phyloP scores from a whole-genome alignment of 805 yeast species.

The Saccharomyces kudriavzevii region DNA sequence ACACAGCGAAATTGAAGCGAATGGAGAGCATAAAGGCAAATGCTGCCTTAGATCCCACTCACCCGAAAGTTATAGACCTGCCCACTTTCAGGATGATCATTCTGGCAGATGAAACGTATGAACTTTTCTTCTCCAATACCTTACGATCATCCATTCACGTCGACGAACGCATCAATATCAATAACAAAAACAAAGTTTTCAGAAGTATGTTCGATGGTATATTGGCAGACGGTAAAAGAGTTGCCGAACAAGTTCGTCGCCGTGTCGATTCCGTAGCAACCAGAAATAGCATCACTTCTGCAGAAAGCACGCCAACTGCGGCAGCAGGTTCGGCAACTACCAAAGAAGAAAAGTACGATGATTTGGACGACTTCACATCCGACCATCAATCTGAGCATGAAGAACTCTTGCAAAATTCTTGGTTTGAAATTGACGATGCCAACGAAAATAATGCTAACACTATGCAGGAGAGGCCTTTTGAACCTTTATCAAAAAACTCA shows the following conservation, averaged over 20 bases:
- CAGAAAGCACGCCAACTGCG: conserved; percentile 6
- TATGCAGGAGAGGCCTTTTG: conserved; percentile 13
- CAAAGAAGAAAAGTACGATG: conserved; percentile 20
- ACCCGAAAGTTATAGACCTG: conserved; percentile 64
- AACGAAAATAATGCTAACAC: conserved; percentile 8
- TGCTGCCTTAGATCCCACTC: conserved; percentile 72
- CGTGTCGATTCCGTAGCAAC: conserved; percentile 71
- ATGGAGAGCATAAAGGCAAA: conserved; percentile 47
- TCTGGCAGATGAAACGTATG: conserved; percentile 88
- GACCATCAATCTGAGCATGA: conserved; percentile 26
- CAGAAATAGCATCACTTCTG: conserved; percentile 16
- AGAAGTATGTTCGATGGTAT: conserved; percentile 87
- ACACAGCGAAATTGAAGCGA: conserved; percentile 18
- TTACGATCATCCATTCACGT: conserved; percentile 62
- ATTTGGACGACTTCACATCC: conserved; percentile 26
- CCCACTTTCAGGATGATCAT: conserved; percentile 94
- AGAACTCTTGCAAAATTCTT: conserved; percentile 22
- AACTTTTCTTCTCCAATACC: conserved; percentile 67
- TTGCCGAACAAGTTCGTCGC: conserved; percentile 80
- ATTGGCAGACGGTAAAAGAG: conserved; percentile 85
- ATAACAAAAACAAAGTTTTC: conserved; percentile 47
- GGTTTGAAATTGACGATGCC: conserved; percentile 22
- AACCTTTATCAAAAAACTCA: conserved; percentile 7
- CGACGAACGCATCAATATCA: conserved; percentile 41
- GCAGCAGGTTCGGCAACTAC: conserved; percentile 2